Conservation (phyloP, 208 protist genomes). For the Crithidia sp. region DNA sequence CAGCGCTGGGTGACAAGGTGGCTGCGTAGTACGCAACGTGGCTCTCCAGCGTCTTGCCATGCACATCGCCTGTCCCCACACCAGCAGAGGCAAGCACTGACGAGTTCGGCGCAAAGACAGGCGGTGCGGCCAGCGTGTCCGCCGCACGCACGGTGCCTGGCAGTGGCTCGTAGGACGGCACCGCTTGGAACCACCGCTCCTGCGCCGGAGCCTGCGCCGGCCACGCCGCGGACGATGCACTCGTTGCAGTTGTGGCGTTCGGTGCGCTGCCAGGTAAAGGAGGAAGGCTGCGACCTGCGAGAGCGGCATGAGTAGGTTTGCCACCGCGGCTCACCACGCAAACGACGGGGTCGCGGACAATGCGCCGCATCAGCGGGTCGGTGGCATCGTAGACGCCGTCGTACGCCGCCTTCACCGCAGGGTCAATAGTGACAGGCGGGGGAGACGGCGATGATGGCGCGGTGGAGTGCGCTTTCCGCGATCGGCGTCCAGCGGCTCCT, state of each 20-base stretch:
- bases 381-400: slow-evolving; percentile 49
- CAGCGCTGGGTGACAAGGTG: slow-evolving; percentile 4
- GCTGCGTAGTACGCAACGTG: slow-evolving; percentile 54
- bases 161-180: slow-evolving; percentile 78
- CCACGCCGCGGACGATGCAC: slow-evolving; percentile 25
- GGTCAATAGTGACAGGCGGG: slow-evolving; percentile 2
- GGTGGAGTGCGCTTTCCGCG: background rate
- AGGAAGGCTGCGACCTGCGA: slow-evolving; percentile 10
- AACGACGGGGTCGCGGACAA: slow-evolving; percentile 48
- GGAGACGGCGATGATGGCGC: background rate
- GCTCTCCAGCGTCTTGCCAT: slow-evolving; percentile 43
- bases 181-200: slow-evolving; percentile 73
- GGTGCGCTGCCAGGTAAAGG: background rate
- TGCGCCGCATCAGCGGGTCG: slow-evolving; percentile 51
- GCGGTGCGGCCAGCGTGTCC: slow-evolving; percentile 30
- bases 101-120: slow-evolving; percentile 52
- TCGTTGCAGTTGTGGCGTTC: background rate
- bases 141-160: slow-evolving; percentile 67
- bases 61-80: slow-evolving; percentile 24
- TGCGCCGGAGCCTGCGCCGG: slow-evolving; percentile 21
- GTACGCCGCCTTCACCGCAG: slow-evolving; percentile 39
- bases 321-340: background rate
- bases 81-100: slow-evolving; percentile 30
- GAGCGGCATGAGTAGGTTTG: background rate
- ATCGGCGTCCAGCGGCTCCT: background rate